A percentile compares a stretch with the other conserved stretches of the same genome.
phyloP scores from a whole-genome alignment of 257 asterid species.

The Solanum chiquidenum region DNA sequence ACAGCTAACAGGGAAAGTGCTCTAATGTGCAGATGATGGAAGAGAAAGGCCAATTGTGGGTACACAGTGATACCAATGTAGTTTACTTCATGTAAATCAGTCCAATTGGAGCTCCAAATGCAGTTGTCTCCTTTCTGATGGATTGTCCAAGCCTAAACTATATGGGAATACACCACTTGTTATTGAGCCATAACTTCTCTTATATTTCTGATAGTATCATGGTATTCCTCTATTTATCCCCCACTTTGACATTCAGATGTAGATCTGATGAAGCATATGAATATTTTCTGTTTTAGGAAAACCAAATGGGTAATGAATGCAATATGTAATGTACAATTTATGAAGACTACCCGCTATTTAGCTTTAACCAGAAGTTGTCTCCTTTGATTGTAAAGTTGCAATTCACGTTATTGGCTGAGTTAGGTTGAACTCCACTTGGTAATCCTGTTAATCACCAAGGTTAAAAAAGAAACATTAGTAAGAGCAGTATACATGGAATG shows the following conservation, averaged over 20 bases:
- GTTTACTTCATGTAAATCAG: constrained; percentile 18
- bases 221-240: background rate
- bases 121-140: background rate
- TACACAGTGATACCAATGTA: constrained; percentile 12
- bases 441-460: background rate
- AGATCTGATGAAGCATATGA: background rate
- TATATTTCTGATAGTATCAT: background rate
- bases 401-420: background rate
- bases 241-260: background rate
- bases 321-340: background rate
- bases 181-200: background rate
- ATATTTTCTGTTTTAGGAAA: background rate
- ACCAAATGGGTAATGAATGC: background rate
- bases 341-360: background rate
- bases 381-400: background rate
- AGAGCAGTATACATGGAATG: background rate
- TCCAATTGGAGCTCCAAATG: background rate
- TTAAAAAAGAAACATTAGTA: background rate
- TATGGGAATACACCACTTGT: background rate
- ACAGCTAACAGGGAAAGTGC: background rate
- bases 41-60: constrained; percentile 43
- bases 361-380: background rate
- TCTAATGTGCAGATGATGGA: constrained; percentile 51
- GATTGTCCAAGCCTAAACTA: background rate
- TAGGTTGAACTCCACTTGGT: background rate